Conservation (phyloP, 805 yeast genomes). For the Isabelozyma rhagii region DNA sequence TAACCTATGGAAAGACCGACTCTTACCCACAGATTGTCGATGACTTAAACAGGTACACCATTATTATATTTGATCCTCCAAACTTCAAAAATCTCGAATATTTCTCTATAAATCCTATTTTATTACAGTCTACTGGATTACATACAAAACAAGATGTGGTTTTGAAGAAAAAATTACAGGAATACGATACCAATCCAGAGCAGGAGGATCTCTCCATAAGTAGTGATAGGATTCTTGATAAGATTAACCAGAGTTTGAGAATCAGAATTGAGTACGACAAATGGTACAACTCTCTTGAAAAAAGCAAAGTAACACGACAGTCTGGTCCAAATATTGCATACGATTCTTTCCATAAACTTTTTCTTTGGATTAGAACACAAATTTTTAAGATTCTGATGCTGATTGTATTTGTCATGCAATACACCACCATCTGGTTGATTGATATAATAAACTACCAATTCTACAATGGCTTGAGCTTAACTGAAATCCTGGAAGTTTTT, state of each 20-base stretch:
- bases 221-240: conserved; percentile 29
- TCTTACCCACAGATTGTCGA: not conserved
- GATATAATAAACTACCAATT: conserved; percentile 24
- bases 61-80: conserved; percentile 66
- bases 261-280: conserved; percentile 6
- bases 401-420: conserved; percentile 12
- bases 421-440: conserved; percentile 14
- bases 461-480: conserved; percentile 17
- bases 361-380: not conserved
- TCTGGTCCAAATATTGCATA: not conserved
- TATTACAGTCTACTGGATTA: conserved; percentile 48
- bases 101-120: conserved; percentile 70
- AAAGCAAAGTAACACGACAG: not conserved
- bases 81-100: conserved; percentile 68
- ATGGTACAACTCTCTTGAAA: not conserved
- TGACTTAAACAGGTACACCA: conserved; percentile 2
- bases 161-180: not conserved
- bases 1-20: conserved; percentile 1
- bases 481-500: conserved; percentile 56
- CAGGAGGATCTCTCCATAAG: conserved; percentile 14
- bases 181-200: not conserved
- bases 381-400: conserved; percentile 8
- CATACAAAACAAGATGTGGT: conserved; percentile 4
- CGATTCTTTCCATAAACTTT: conserved; percentile 1
- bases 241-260: conserved; percentile 27